A percentile compares a stretch with the other conserved stretches of the same genome.
These are phyloP conservation scores for Raphanus sativus DNA, from an alignment of 345 rosid species.

Conservation along the genomic window DNA sequence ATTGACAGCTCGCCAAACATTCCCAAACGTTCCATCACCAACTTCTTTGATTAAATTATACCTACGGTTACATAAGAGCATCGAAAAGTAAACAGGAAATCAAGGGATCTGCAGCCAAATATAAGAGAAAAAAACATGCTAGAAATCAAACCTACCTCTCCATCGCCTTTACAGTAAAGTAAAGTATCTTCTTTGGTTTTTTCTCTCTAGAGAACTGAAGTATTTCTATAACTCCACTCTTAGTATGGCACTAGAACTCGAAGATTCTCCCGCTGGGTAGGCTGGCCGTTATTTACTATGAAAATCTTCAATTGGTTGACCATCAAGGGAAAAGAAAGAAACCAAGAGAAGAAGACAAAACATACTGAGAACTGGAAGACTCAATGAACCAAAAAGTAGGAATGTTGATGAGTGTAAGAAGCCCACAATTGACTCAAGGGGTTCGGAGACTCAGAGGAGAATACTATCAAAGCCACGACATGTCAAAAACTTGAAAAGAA, in stretches of 20 bases:
- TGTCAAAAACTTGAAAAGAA: conserved; percentile 35
- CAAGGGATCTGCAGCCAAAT: neutral
- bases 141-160: conserved; percentile 64
- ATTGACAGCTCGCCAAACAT: conserved; percentile 81
- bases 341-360: conserved; percentile 31
- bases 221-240: conserved; percentile 42
- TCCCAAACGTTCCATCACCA: conserved; percentile 97
- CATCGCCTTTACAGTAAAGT: conserved; percentile 51
- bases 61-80: conserved; percentile 42
- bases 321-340: conserved; percentile 37
- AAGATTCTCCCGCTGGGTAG: conserved; percentile 40
- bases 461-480: conserved; percentile 41
- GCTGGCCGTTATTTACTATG: conserved; percentile 57
- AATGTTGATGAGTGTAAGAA: conserved; percentile 10
- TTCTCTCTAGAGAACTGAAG: conserved; percentile 35
- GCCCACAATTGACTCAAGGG: conserved; percentile 37
- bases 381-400: conserved; percentile 36
- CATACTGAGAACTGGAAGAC: conserved; percentile 46
- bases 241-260: conserved; percentile 21
- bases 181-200: conserved; percentile 55
- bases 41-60: conserved; percentile 85
- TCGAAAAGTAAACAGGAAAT: neutral
- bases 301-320: conserved; percentile 43
- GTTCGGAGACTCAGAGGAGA: conserved; percentile 37
- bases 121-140: neutral